Conservation (phyloP, 495 filamentous ascomycete species). For the Rostrohypoxylon terebratum region DNA sequence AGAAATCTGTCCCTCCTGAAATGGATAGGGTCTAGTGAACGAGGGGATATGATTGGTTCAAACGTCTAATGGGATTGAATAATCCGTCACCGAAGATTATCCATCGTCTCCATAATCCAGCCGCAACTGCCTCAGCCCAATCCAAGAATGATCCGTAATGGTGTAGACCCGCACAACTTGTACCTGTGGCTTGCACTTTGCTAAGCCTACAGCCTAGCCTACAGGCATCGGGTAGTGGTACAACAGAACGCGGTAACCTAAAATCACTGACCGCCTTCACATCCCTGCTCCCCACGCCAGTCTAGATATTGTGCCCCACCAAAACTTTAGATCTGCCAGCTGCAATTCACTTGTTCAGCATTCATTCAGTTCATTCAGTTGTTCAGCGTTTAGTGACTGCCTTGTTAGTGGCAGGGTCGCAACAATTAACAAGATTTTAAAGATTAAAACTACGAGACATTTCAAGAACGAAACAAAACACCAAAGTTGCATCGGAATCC, state of each 20-base stretch:
- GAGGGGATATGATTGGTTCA: constrained; percentile 25
- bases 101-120: constrained; percentile 1
- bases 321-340: constrained; percentile 49
- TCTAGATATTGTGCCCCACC: constrained; percentile 56
- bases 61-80: constrained; percentile 25
- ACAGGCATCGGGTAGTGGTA: not conserved
- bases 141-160: not conserved
- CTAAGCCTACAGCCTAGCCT: too few relatives aligned
- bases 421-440: constrained; percentile 15
- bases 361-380: not conserved
- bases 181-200: constrained; percentile 15
- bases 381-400: constrained; percentile 16
- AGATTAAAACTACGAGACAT: not conserved
- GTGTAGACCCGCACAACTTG: not conserved
- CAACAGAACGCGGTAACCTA: not conserved
- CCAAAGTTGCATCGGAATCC: not conserved
- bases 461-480: not conserved
- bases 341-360: not conserved
- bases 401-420: constrained; percentile 26
- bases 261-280: constrained; percentile 16
- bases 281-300: constrained; percentile 35
- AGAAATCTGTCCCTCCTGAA: constrained; percentile 53
- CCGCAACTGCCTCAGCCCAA: constrained; percentile 26
- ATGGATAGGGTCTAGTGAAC: constrained; percentile 29
- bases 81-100: constrained; percentile 39